Base-by-base conservation (phyloP, 2,329 filamentous ascomycete genomes). In the Sporothrix pallida region DNA sequence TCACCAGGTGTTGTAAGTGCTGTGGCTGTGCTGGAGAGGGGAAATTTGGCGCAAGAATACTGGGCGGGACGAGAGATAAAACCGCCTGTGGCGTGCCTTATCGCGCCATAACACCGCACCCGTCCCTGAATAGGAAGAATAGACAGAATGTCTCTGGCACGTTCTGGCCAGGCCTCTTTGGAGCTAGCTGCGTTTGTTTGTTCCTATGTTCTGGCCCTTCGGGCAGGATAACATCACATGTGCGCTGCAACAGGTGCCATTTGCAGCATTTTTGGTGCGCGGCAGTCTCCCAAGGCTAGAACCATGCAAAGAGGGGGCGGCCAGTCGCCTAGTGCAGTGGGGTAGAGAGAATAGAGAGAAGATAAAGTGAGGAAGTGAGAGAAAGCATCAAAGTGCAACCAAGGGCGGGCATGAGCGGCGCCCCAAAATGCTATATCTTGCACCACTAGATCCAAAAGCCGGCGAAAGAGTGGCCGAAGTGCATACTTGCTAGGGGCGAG, bases 11-110 rank as follows among this genome's bases (percentile, higher is more conserved):
- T n/a, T 70, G 65, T 73, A 50, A 67, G 72, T 70, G 72, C 72
- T 60, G 72, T 74, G 72, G 31, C 72, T 73, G 72, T 70, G 74
- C 63, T 74, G 54, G 70, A 74, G 73, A 26, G 60, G 68, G 54
- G 48, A 65, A 37, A 23, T 37, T 68, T 52, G 44, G 63, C 44
- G n/a, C 42, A 46, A 42, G 58, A 63, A 20, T 15, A 15, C 15
- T 44, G 58, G 58, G 9, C 15, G 13, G 31, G 31, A 37, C n/a
- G 48, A 15, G 23, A 31, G 4, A 15, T 15, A 37, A 42, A 42
- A 31, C 9, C 7, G 15, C 31, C 37, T 63, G 58, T 63, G 58
- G 31, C 31, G 31, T 63, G 37, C 31, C 58, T 63, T 63, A 63
- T 63, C 58, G 58, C 58, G 15, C 31, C 58, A 63, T 20, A 63